Conservation (phyloP, 2,329 filamentous ascomycete genomes). For the Alternaria dauci region DNA sequence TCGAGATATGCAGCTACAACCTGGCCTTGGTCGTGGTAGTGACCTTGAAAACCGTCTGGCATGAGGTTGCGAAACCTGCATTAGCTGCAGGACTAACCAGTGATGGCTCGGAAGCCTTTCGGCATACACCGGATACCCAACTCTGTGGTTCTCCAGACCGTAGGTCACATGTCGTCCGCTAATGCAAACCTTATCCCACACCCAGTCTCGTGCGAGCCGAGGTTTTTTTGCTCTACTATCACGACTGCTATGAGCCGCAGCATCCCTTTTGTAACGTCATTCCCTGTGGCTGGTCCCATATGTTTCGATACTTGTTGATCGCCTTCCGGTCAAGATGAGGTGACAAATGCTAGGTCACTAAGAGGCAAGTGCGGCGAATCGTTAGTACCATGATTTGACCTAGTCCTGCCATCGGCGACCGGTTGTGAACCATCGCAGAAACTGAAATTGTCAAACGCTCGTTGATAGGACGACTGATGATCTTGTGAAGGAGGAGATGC, state of each 20-base stretch:
- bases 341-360: neutral
- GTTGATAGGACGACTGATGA: neutral
- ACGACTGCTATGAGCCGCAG: neutral
- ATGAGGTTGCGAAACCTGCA: slow-evolving; percentile 6
- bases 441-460: neutral
- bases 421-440: neutral
- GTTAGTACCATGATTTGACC: neutral
- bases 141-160: slow-evolving; percentile 1
- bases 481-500: neutral
- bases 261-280: neutral
- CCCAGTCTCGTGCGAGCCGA: slow-evolving; percentile 3
- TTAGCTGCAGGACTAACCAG: slow-evolving; percentile 8
- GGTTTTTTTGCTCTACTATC: slow-evolving; percentile 3
- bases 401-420: slow-evolving; percentile 4
- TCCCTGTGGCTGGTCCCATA: neutral
- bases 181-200: slow-evolving; percentile 12
- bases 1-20: neutral
- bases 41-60: neutral
- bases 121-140: slow-evolving; percentile 5
- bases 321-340: neutral
- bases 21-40: slow-evolving; percentile 12
- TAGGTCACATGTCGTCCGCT: slow-evolving; percentile 3
- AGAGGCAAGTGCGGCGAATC: neutral
- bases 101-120: slow-evolving; percentile 9
- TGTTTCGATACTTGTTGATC: neutral